Conservation (phyloP, 768 basidiomycete genomes). For the Boletus rubescentipes region DNA sequence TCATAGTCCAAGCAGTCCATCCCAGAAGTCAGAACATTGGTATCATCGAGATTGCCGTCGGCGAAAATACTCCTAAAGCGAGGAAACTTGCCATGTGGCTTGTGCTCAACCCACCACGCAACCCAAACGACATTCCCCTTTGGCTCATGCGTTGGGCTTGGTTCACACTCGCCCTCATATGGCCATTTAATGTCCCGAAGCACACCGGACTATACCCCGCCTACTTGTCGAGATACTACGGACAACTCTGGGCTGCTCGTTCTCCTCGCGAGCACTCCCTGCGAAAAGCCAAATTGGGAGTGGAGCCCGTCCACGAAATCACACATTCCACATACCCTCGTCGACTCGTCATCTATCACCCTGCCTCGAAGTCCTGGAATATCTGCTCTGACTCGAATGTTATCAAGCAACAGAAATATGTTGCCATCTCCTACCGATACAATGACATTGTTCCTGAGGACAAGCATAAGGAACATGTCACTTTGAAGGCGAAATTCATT, state of each 20-base stretch:
- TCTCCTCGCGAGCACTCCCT: slow-evolving; percentile 23
- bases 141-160: slow-evolving; percentile 20
- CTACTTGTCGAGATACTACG: slow-evolving; percentile 19
- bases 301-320: slow-evolving; percentile 1
- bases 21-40: neutral
- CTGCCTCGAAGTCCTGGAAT: neutral
- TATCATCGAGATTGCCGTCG: neutral
- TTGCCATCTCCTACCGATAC: slow-evolving; percentile 20
- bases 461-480: neutral
- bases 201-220: slow-evolving; percentile 12
- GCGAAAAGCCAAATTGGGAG: slow-evolving; percentile 2
- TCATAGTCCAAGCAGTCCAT: slow-evolving; percentile 25
- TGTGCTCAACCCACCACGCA: neutral
- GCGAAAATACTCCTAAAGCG: neutral
- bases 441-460: slow-evolving; percentile 4
- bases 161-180: slow-evolving; percentile 19
- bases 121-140: neutral
- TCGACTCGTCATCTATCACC: slow-evolving; percentile 16
- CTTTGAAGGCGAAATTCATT: neutral
- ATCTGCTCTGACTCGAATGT: neutral
- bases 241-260: slow-evolving; percentile 26
- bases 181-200: slow-evolving; percentile 5
- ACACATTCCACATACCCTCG: slow-evolving; percentile 17
- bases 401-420: slow-evolving; percentile 14
- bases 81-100: slow-evolving; percentile 23